A percentile compares a stretch with the other conserved stretches of the same genome.
Conservation (phyloP, 108 stramenopile species). For the Aurantiochytrium sp. region DNA sequence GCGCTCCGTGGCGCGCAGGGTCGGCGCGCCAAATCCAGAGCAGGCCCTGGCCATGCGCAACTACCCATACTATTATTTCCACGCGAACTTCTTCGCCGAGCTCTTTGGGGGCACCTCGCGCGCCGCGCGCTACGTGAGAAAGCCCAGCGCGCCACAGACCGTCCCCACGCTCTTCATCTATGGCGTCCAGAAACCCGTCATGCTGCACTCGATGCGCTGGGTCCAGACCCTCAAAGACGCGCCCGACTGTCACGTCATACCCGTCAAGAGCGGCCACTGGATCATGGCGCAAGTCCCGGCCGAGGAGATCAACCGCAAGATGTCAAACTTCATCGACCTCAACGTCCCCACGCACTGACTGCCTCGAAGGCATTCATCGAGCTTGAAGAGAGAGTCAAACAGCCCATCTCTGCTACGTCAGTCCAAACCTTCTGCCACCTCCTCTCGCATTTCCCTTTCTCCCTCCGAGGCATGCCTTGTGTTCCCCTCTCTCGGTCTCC, state of each 20-base stretch:
- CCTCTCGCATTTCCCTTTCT: no score
- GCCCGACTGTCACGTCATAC: constrained; percentile 20
- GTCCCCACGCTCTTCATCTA: neutral
- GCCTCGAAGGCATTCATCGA: neutral
- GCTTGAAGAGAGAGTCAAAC: no score
- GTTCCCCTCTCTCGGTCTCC: no score
- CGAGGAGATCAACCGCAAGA: neutral
- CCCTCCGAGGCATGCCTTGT: no score
- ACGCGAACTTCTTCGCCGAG: constrained; percentile 1
- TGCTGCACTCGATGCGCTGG: neutral
- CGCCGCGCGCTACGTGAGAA: neutral
- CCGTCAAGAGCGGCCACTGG: neutral
- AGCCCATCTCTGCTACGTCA: no score
- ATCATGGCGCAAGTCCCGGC: neutral
- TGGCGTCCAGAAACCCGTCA: neutral
- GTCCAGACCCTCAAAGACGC: neutral
- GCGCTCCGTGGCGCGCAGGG: neutral
- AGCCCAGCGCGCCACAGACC: neutral
- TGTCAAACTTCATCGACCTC: neutral
- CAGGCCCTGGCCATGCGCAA: neutral
- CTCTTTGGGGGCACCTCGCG: neutral
- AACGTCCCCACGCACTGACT: neutral
- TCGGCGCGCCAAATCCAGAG: neutral
- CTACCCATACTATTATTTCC: neutral
- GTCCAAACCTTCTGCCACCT: no score